Percentiles rank a stretch among this genome's conserved stretches.
These are phyloP conservation scores for Byssochlamys sp. DNA, from an alignment of 2,329 filamentous ascomycete species.

Conservation along the genomic window DNA sequence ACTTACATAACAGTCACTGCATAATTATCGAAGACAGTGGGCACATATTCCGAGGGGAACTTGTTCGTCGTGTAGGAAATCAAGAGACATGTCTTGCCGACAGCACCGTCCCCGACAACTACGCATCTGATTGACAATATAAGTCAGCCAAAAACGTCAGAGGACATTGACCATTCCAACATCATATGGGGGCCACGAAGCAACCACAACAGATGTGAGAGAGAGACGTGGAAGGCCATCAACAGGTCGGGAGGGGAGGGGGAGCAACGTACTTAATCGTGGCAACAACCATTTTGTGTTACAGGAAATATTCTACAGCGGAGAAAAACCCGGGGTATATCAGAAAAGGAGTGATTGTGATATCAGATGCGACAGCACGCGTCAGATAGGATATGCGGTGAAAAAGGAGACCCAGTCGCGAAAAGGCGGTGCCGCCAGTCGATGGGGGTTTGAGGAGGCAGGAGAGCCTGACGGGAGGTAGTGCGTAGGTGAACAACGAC, in stretches of 20 bases:
- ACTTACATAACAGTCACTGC: conserved; percentile 98
- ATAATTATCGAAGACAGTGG: conserved; percentile 99
- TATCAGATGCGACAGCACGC: conserved; percentile 3
- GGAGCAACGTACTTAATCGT: conserved; percentile 50
- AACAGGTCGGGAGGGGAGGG: not conserved
- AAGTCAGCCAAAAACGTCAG: conserved; percentile 12
- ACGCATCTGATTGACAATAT: conserved; percentile 61
- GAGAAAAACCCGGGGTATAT: not conserved
- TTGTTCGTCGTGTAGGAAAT: conserved; percentile 99
- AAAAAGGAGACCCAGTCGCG: not conserved
- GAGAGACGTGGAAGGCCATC: conserved; percentile 2
- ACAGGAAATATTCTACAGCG: not conserved
- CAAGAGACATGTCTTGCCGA: conserved; percentile 96
- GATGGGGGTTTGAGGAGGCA: not conserved
- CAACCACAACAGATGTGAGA: conserved; percentile 1
- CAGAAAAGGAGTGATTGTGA: conserved; percentile 14
- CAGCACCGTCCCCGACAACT: conserved; percentile 96
- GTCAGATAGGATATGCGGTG: conserved; percentile 1
- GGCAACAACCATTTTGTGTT: conserved; percentile 48
- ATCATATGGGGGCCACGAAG: conserved; percentile 4
- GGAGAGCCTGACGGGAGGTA: not conserved
- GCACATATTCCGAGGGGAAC: conserved; percentile 98
- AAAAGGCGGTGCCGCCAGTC: not conserved
- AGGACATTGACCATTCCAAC: conserved; percentile 1
- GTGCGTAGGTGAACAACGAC: not conserved